Percentiles rank a stretch among this genome's conserved stretches.
These are phyloP conservation scores for Diaporthe citriasiana DNA, from an alignment of 2,329 filamentous ascomycete genomes.

Conservation along the genomic window DNA sequence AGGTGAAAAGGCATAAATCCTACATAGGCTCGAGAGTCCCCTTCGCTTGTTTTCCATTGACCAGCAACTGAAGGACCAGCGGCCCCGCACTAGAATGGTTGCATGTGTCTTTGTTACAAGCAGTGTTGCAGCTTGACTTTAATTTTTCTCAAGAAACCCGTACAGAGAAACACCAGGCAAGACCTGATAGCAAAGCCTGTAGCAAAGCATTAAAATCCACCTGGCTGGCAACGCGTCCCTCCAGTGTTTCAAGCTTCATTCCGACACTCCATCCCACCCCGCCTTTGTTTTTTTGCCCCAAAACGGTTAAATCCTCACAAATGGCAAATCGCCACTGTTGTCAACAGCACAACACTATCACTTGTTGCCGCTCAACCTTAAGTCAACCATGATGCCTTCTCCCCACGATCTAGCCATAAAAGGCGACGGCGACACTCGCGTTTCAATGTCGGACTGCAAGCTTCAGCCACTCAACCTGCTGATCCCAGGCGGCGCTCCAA, in stretches of 20 bases:
- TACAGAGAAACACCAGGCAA: neutral
- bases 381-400: constrained; percentile 12
- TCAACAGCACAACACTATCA: neutral
- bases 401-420: constrained; percentile 23
- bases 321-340: too few relatives aligned
- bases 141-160: too few relatives aligned
- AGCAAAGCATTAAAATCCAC: neutral
- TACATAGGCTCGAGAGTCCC: neutral
- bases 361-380: neutral
- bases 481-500: constrained; percentile 36
- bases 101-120: neutral
- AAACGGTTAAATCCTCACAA: neutral
- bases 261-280: neutral
- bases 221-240: neutral
- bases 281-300: neutral
- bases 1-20: too few relatives aligned
- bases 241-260: too few relatives aligned
- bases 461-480: constrained; percentile 40
- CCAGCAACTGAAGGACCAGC: neutral
- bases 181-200: too few relatives aligned
- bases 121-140: neutral
- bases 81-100: too few relatives aligned
- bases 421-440: constrained; percentile 13
- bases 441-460: constrained; percentile 34
- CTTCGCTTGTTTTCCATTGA: neutral